Conservation (phyloP, 768 basidiomycete genomes). For the Lactarius vividus region DNA sequence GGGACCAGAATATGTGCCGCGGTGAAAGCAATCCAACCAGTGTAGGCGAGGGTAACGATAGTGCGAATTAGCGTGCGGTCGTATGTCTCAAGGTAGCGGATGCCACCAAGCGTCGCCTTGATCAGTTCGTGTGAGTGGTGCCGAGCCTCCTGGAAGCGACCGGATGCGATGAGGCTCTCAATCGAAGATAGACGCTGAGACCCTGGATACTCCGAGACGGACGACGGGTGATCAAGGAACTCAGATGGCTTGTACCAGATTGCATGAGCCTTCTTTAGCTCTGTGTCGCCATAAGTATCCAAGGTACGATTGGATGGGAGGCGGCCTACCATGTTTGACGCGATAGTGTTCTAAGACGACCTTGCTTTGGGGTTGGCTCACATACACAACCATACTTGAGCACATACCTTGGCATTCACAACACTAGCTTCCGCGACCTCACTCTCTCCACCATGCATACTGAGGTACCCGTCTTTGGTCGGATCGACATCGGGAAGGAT, state of each 20-base stretch:
- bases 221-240: slow-evolving; percentile 40
- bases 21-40: slow-evolving; percentile 73
- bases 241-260: slow-evolving; percentile 63
- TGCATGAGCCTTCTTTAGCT: slow-evolving; percentile 55
- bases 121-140: slow-evolving; percentile 51
- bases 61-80: slow-evolving; percentile 68
- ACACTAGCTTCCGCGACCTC: slow-evolving; percentile 53
- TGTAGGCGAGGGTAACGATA: slow-evolving; percentile 70
- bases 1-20: slow-evolving; percentile 56
- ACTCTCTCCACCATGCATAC: slow-evolving; percentile 45
- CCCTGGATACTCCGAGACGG: slow-evolving; percentile 36
- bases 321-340: slow-evolving; percentile 63
- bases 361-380: slow-evolving; percentile 32
- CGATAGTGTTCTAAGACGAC: slow-evolving; percentile 75
- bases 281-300: slow-evolving; percentile 37
- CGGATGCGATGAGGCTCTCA: slow-evolving; percentile 42
- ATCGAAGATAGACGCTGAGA: slow-evolving; percentile 41
- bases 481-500: slow-evolving; percentile 75
- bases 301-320: not conserved
- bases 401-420: slow-evolving; percentile 58
- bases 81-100: slow-evolving; percentile 76
- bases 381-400: not conserved
- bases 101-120: slow-evolving; percentile 50
- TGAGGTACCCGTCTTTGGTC: slow-evolving; percentile 55
- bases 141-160: slow-evolving; percentile 51